Base-by-base conservation (phyloP, 2,329 filamentous ascomycete species). In the Aspergillus chevalieri region DNA sequence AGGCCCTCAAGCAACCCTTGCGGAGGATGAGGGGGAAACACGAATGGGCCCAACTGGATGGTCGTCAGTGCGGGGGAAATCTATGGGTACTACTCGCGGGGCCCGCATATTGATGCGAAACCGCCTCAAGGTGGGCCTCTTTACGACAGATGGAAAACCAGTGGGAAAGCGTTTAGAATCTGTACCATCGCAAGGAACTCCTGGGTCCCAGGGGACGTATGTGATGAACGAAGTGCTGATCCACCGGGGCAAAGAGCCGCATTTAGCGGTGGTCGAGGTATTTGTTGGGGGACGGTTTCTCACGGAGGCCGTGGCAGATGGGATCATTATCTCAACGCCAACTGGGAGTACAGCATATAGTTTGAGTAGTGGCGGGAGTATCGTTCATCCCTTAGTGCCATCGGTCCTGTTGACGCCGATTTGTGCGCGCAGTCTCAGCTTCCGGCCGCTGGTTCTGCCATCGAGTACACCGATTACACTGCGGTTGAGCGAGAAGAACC, bases 161-260 rank as follows among this genome's bases (percentile, higher is more conserved):
- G 61, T 73, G 36, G 63, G 64, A 22, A 80, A 79, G 58, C 76
- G 87, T 63, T 82, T 68, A 28, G 57, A 71, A 47, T 39, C 58
- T 44, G 39, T 52, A 45, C 47, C 55, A 49, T 54, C 57, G 56
- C 63, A 54, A 63, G 61, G 58, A 53, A 56, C 44, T 55, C 58
- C 54, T 58, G 56, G 67, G 34, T 59, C 67, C 33, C 63, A 71
- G 38, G 77, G 77, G 51, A 76, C 79, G 2, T 82, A 83, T 60
- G 93, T 93, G 46, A 88, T 97, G 74, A 98, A 98, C 67, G 93
- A 98, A 69, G 85, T 98, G 9, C 86, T 95, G 1, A 85, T 98
- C 33, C 93, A 98, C 68, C 84, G 93, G 19, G 93, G 93, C 38
- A 85, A 86, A 30, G 85, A 92, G 55, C 89, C 93, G 0, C 92